Evolutionary conservation across 768 basidiomycete species (phyloP).

Genomic region (Macrolepiota fuliginosa): DNA sequence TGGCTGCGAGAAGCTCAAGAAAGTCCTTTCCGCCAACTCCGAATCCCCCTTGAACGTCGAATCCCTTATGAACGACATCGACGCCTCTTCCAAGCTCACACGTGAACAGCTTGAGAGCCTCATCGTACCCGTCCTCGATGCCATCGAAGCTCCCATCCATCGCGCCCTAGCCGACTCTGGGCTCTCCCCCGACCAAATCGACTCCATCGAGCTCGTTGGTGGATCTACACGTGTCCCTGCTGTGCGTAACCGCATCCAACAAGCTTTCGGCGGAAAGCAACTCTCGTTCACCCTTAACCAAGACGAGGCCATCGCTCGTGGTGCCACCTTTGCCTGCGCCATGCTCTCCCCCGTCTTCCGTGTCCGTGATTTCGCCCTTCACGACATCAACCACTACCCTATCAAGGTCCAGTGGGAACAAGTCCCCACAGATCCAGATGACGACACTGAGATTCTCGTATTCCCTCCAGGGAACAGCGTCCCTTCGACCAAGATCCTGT

Average conservation of each 20-base stretch:
- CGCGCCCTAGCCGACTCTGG: constrained; percentile 80
- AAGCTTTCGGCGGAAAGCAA: constrained; percentile 77
- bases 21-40: constrained; percentile 90
- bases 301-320: constrained; percentile 95
- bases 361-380: constrained; percentile 89
- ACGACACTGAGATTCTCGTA: constrained; percentile 89
- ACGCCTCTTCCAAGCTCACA: constrained; percentile 81
- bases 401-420: constrained; percentile 90
- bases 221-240: constrained; percentile 92
- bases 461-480: constrained; percentile 84
- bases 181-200: constrained; percentile 79
- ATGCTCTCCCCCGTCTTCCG: constrained; percentile 98
- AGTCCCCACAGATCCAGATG: constrained; percentile 71
- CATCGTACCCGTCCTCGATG: constrained; percentile 70
- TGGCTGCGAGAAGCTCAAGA: constrained; percentile 93
- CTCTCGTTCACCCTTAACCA: constrained; percentile 94
- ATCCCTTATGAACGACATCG: constrained; percentile 94
- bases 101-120: constrained; percentile 84
- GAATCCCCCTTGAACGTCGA: constrained; percentile 92
- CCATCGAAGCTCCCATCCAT: constrained; percentile 73
- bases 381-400: constrained; percentile 84
- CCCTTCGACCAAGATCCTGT: constrained; percentile 94
- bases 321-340: constrained; percentile 95
- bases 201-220: constrained; percentile 90
- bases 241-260: constrained; percentile 83